These are phyloP conservation scores for Amauroascus verrucosus DNA, from an alignment of 2,329 filamentous ascomycete species.

Conservation along the genomic window DNA sequence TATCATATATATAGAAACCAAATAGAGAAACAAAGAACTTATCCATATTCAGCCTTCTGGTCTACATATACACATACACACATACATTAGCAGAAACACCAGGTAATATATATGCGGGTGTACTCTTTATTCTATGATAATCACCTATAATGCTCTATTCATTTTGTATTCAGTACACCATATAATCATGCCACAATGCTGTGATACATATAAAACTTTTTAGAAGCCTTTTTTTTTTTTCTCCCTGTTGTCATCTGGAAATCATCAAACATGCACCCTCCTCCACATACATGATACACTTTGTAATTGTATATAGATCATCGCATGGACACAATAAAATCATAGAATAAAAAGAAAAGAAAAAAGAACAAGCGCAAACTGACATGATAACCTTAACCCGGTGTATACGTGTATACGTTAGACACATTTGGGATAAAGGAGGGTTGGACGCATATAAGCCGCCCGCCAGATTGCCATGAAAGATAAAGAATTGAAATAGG, in stretches of 20 bases:
- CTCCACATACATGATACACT: neutral
- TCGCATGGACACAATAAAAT: neutral
- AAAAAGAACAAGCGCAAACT: neutral
- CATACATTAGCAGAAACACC: neutral
- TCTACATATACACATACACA: too few species aligned
- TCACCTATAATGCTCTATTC: neutral
- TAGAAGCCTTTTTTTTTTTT: neutral
- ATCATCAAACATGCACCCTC: neutral
- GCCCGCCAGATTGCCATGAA: neutral
- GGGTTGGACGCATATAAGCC: constrained; percentile 12
- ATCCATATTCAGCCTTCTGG: too few species aligned
- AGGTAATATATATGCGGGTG: too few species aligned
- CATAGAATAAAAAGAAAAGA: neutral
- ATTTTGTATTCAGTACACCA: neutral
- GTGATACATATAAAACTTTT: neutral
- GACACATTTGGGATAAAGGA: neutral
- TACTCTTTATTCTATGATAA: neutral
- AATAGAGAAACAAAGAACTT: too few species aligned
- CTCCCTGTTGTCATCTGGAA: neutral
- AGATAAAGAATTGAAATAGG: neutral
- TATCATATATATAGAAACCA: too few species aligned
- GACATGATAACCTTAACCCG: neutral
- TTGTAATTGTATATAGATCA: neutral
- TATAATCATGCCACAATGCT: neutral
- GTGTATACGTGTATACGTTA: neutral